Conservation (phyloP, 345 rosid genomes). For the Aquilaria malaccensis region DNA sequence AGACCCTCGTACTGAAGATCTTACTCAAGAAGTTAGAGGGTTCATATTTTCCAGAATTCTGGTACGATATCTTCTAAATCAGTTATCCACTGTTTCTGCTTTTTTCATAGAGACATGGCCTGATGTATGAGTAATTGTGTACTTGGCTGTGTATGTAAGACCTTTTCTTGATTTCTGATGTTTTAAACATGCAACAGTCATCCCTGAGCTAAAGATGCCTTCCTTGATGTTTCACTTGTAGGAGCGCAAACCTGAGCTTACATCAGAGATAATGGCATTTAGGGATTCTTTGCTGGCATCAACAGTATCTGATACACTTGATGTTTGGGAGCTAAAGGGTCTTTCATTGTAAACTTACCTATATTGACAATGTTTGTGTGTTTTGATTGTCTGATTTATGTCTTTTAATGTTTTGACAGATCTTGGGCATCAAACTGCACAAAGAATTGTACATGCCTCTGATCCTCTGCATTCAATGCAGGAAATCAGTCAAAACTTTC, state of each 20-base stretch:
- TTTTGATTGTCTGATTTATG: constrained; percentile 16
- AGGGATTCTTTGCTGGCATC: constrained; percentile 89
- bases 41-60: constrained; percentile 91
- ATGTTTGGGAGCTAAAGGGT: constrained; percentile 99
- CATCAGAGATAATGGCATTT: constrained; percentile 85
- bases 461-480: constrained; percentile 95
- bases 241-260: constrained; percentile 92
- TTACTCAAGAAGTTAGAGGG: constrained; percentile 99
- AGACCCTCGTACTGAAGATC: constrained; percentile 98
- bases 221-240: constrained; percentile 23
- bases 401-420: constrained; percentile 41
- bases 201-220: constrained; percentile 4
- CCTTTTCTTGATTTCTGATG: constrained; percentile 5
- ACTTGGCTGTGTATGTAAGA: neutral
- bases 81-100: neutral
- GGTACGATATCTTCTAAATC: constrained; percentile 39
- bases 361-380: constrained; percentile 2
- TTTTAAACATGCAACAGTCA: constrained; percentile 1
- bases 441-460: constrained; percentile 91
- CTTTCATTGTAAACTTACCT: constrained; percentile 5
- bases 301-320: constrained; percentile 85
- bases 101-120: constrained; percentile 1
- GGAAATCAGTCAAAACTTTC: constrained; percentile 97
- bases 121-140: neutral
- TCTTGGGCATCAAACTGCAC: constrained; percentile 98